Base-by-base conservation (phyloP, 176 grass and related monocot species). In the Neostapfia colusana region DNA sequence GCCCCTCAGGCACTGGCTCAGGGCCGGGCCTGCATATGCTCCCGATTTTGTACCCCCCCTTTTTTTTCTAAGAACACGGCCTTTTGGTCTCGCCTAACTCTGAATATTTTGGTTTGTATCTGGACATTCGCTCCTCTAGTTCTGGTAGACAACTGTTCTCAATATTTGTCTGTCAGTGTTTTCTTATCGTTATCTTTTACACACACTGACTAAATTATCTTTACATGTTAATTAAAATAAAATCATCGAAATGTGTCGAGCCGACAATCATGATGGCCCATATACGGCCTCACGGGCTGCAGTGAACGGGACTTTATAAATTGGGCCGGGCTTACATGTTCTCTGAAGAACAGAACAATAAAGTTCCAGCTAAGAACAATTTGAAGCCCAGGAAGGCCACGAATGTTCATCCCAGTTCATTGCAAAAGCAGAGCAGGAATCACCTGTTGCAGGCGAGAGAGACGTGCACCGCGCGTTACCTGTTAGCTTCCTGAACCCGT, bases 51-150 rank as follows among this genome's bases (percentile, higher is more conserved):
- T 18, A n/a, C n/a, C 18, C 46, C 46, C 46, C 6, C 18, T 31
- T 44, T 43, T 25, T 61, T 28, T 28, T 7, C 18, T 42, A 58
- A 58, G 4, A 27, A 7, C 24, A 49, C 38, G 36, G 79, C 59
- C 27, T 27, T 28, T 36, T 85, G 26, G 67, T 59, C 28, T 76
- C 41, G 72, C 39, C 20, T 3, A 26, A 68, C 40, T 20, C 62
- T 42, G 49, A 71, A 71, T 39, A 66, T 66, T 79, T 79, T 31
- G 59, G 64, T 67, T n/a, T n/a, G n/a, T 36, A 10, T 26, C 5
- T 27, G 46, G 46, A 17, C 14, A 28, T 25, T n/a, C 18, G 4
- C 25, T 27, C 43, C 24, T 75, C 20, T 44, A 4, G 25, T 35
- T 5, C 24, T 62, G 24, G 11, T 43, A 31, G 41, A 13, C 21